Conservation (phyloP, 2,329 filamentous ascomycete genomes). For the Fusarium phyllophilum region DNA sequence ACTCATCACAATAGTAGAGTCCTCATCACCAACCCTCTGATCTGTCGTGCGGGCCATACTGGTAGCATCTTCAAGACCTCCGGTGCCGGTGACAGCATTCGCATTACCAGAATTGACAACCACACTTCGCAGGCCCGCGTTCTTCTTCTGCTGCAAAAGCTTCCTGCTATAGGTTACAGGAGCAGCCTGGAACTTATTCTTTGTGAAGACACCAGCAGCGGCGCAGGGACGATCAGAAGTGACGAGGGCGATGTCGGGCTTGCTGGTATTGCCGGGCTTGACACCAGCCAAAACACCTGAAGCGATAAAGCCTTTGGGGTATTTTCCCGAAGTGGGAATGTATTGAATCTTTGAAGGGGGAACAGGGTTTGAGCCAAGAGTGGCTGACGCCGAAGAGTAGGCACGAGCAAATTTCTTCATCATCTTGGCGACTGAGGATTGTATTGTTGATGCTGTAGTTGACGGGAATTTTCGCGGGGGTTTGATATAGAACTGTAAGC, state of each 20-base stretch:
- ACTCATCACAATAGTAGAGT: slow-evolving; percentile 92
- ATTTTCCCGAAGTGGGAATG: slow-evolving; percentile 83
- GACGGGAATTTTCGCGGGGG: slow-evolving; percentile 26
- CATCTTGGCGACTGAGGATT: slow-evolving; percentile 17
- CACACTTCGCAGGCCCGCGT: slow-evolving; percentile 79
- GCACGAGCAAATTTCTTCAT: slow-evolving; percentile 50
- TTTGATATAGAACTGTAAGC: slow-evolving; percentile 1
- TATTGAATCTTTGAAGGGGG: slow-evolving; percentile 90
- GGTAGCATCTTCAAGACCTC: slow-evolving; percentile 87
- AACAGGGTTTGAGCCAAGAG: slow-evolving; percentile 54
- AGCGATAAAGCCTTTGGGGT: slow-evolving; percentile 88
- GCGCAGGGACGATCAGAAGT: slow-evolving; percentile 87
- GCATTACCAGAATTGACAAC: slow-evolving; percentile 96
- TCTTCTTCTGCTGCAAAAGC: slow-evolving; percentile 73
- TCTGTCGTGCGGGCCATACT: slow-evolving; percentile 86
- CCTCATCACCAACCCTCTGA: slow-evolving; percentile 60
- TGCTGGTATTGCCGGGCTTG: slow-evolving; percentile 90
- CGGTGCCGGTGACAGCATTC: slow-evolving; percentile 94
- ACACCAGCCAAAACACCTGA: slow-evolving; percentile 92
- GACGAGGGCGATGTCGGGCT: slow-evolving; percentile 90
- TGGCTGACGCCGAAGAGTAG: slow-evolving; percentile 46
- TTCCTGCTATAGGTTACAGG: slow-evolving; percentile 87
- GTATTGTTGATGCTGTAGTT: slow-evolving; percentile 19
- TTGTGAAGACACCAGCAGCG: slow-evolving; percentile 93
- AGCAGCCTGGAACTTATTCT: slow-evolving; percentile 97